These are phyloP conservation scores for Boletus vermiculosoides DNA, from an alignment of 768 basidiomycete genomes.

Conservation along the genomic window DNA sequence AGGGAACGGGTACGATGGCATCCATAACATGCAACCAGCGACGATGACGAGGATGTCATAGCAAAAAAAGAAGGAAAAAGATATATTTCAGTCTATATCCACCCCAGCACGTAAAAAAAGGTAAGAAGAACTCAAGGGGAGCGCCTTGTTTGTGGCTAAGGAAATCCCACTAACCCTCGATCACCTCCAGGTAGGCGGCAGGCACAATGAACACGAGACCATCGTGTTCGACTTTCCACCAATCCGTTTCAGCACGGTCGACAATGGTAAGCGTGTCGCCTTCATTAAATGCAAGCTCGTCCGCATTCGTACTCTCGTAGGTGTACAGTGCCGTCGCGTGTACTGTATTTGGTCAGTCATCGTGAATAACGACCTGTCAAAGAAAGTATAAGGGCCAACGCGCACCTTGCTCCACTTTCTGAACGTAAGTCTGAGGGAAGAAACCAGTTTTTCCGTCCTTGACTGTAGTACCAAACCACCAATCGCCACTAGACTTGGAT, in stretches of 20 bases:
- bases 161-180: slow-evolving; percentile 80
- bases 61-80: slow-evolving; percentile 49
- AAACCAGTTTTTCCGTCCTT: slow-evolving; percentile 72
- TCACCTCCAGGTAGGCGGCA: slow-evolving; percentile 82
- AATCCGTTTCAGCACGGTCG: slow-evolving; percentile 80
- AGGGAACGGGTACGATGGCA: slow-evolving; percentile 8
- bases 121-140: slow-evolving; percentile 57
- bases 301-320: slow-evolving; percentile 65
- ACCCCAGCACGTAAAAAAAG: slow-evolving; percentile 36
- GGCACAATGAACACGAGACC: slow-evolving; percentile 90
- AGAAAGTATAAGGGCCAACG: background rate
- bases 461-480: slow-evolving; percentile 85
- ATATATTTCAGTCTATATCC: slow-evolving; percentile 80
- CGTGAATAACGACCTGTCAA: background rate
- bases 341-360: slow-evolving; percentile 35
- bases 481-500: slow-evolving; percentile 81
- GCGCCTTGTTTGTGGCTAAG: slow-evolving; percentile 24
- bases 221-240: slow-evolving; percentile 94
- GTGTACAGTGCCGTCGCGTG: slow-evolving; percentile 79
- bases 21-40: slow-evolving; percentile 14
- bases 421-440: slow-evolving; percentile 89
- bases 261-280: slow-evolving; percentile 78
- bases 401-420: slow-evolving; percentile 62
- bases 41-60: slow-evolving; percentile 27
- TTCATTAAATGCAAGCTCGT: slow-evolving; percentile 85